Evolutionary conservation across 192 early-diverging fungal species (phyloP), one percentile per base, ranked within the genome.

Genomic region (Lunasporangiospora selenospora): DNA sequence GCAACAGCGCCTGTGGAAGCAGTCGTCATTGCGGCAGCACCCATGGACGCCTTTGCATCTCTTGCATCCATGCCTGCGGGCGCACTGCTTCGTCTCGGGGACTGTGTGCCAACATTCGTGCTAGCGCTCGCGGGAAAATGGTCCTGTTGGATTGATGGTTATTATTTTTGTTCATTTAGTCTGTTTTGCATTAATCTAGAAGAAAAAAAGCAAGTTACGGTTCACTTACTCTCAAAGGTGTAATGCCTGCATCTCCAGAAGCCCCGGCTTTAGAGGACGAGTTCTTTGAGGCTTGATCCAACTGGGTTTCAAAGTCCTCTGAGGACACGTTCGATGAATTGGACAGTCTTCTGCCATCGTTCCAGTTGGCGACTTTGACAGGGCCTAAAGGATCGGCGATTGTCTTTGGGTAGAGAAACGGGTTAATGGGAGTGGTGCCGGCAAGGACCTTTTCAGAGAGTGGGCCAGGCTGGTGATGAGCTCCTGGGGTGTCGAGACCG

Each of bases 361-460:
- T 46, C 51, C 50, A 61, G 19, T 61, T 61, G 12, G 58, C 12
- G 38, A 61, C 58, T 26, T 33, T 51, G 37, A 61, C 47, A 4
- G 58, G 58, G 2, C 58, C 58, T 16, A 61, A 51, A 4, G 47
- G 46, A 41, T 51, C 47, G 0, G 38, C 47, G 30, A 61, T 41
- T 0, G 48, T 50, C 36, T 21, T 49, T 3, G 36, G 21, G 0
- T 12, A 26, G 7, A 16, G 16, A 6, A 27, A 4, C 4, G 18
- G 21, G 15, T 34, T 26, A 13, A 46, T 24, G 10, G 43, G 58
- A 12, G 45, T 24, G 6, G 58, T 61, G n/a, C 47, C 38, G 3
- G 19, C 38, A 11, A 41, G 33, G 13, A 39, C 30, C 32, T 37
- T 27, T 3, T 61, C 58, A 0, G 58, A 61, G 27, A 61, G 36